phyloP scores from a whole-genome alignment of 345 rosid species.

The Arabis alpina region DNA sequence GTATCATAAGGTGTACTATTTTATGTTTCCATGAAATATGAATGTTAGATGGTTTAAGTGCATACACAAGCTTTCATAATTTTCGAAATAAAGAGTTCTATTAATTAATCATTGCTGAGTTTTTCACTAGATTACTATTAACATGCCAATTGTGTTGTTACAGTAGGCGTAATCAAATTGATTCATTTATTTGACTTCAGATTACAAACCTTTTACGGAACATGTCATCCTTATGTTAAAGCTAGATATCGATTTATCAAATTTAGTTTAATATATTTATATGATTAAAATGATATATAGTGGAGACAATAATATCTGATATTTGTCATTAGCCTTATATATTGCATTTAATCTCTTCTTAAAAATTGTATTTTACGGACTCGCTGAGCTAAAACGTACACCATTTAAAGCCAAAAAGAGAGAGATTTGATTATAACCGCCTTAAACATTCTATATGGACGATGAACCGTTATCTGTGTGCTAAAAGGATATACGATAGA shows the following conservation, averaged over 20 bases:
- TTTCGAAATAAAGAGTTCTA: too few species aligned
- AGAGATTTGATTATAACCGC: neutral
- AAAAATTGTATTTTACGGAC: too few species aligned
- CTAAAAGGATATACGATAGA: neutral
- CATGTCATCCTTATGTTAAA: neutral
- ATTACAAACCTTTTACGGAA: neutral
- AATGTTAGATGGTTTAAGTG: neutral
- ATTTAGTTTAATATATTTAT: neutral
- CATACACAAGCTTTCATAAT: constrained; percentile 4
- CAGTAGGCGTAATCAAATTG: neutral
- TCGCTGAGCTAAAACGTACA: too few species aligned
- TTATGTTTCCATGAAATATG: constrained; percentile 29
- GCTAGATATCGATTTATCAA: neutral
- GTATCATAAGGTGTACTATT: constrained; percentile 11
- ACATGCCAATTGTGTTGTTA: neutral
- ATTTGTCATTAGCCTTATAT: too few species aligned
- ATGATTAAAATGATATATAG: neutral
- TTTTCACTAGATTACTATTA: too few species aligned
- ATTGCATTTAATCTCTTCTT: too few species aligned
- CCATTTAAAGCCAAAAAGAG: neutral
- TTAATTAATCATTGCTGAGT: neutral
- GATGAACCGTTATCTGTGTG: neutral
- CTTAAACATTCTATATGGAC: neutral
- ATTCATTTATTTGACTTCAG: neutral
- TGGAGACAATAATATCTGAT: too few species aligned